Base-by-base conservation (phyloP, 208 protist genomes). In the Dictyostelium gargantuum region DNA sequence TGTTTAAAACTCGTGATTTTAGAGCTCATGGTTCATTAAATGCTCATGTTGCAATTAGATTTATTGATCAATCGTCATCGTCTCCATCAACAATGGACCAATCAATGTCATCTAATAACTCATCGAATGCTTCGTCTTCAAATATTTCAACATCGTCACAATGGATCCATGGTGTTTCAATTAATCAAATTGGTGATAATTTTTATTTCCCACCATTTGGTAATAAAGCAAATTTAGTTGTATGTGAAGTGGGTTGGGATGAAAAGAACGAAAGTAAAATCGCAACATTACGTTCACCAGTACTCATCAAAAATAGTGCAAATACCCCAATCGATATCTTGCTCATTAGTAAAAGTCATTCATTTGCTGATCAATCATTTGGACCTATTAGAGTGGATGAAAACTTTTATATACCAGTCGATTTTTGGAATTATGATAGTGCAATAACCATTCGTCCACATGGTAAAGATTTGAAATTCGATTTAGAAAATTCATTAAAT, bases 191-290 rank as follows among this genome's bases (percentile, higher is more conserved):
- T 9, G 82, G 82, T 79, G 82, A 89, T 66, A 79, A 76, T 50
- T 89, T 79, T 40, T 89, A 89, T 54, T 89, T 89, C 15, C 82
- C 82, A 42, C 66, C 82, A n/a, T 89, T 29, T 61, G 48, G 52
- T 38, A 75, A 89, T 23, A 38, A 54, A n/a, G 70, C 82, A n/a
- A 89, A 89, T 68, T 10, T 89, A 23, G 56, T 89, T 50, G 82
- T 89, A 9, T 89, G 82, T 68, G 82, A 89, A 66, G 82, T 89
- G 10, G 82, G 82, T 54, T 89, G 82, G 82, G 76, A 89, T 68
- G 82, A 89, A 42, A 76, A 46, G 2, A 89, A 89, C 40, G 82
- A 89, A 42, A 79, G 32, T 32, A 89, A 89, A 35, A 89, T 89
- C 42, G 82, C 70, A 3, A 89, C 82, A 11, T 54, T 89, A 21